These are phyloP conservation scores for Xylaria castorea DNA, from an alignment of 495 filamentous ascomycete genomes.

Conservation along the genomic window DNA sequence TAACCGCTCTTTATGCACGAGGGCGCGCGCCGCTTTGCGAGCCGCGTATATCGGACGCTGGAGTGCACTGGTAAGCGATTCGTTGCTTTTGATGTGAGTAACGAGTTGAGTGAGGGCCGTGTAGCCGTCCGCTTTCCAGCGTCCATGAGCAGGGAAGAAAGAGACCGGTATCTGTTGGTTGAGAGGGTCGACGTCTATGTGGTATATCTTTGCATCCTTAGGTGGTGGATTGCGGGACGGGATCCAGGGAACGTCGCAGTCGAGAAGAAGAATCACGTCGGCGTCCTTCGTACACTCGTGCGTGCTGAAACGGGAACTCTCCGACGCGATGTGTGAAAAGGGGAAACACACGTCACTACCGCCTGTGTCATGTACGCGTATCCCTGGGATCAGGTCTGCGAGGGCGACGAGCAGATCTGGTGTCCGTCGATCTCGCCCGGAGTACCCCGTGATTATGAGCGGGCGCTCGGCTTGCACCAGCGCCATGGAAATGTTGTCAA, in stretches of 20 bases:
- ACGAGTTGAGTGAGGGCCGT: slow-evolving; percentile 46
- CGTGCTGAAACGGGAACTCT: slow-evolving; percentile 69
- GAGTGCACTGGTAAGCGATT: slow-evolving; percentile 20
- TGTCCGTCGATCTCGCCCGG: slow-evolving; percentile 64
- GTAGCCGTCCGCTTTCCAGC: slow-evolving; percentile 47
- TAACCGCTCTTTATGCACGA: slow-evolving; percentile 26
- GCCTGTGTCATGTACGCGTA: slow-evolving; percentile 74
- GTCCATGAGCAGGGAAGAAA: slow-evolving; percentile 46
- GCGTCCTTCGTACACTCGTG: slow-evolving; percentile 70
- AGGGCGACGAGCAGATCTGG: slow-evolving; percentile 67
- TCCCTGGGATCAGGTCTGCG: slow-evolving; percentile 66
- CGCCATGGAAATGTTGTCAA: slow-evolving; percentile 63
- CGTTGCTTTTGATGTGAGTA: slow-evolving; percentile 31
- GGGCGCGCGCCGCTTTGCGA: slow-evolving; percentile 27
- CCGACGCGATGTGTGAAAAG: slow-evolving; percentile 64
- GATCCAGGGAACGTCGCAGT: slow-evolving; percentile 80
- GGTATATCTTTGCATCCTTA: slow-evolving; percentile 63
- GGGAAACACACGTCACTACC: slow-evolving; percentile 83
- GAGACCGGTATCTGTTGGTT: slow-evolving; percentile 74
- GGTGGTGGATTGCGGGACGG: slow-evolving; percentile 60
- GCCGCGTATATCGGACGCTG: slow-evolving; percentile 27
- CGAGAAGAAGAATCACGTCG: slow-evolving; percentile 76
- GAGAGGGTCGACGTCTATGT: slow-evolving; percentile 73
- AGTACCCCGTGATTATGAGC: slow-evolving; percentile 73
- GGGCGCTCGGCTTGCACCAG: slow-evolving; percentile 69